Evolutionary conservation across 2,329 filamentous ascomycete species (phyloP).

Genomic region (Trichoderma arundinaceum): DNA sequence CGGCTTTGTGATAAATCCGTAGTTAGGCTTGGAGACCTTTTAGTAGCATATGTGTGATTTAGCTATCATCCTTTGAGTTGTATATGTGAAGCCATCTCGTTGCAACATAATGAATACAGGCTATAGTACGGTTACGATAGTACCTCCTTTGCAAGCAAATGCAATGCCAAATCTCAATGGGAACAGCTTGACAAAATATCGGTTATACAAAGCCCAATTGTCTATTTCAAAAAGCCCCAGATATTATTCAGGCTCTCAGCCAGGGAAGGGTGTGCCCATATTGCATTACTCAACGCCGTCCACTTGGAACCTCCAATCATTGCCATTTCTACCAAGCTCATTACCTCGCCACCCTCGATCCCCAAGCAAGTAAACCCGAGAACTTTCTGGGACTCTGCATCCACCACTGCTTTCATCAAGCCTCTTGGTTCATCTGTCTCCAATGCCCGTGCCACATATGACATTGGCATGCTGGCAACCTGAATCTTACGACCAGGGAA

Average conservation of each 20-base stretch:
- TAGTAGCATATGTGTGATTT: too few relatives aligned
- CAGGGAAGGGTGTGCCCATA: slow-evolving; percentile 58
- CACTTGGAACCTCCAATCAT: slow-evolving; percentile 52
- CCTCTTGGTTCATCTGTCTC: slow-evolving; percentile 59
- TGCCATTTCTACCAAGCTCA: slow-evolving; percentile 59
- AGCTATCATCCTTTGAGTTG: too few relatives aligned
- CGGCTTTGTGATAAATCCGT: too few relatives aligned
- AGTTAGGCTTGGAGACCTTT: too few relatives aligned
- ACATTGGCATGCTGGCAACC: slow-evolving; percentile 58
- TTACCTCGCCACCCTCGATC: slow-evolving; percentile 58
- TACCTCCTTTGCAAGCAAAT: too few relatives aligned
- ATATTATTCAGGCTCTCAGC: slow-evolving; percentile 59
- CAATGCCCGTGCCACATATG: slow-evolving; percentile 55
- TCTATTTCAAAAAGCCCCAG: slow-evolving; percentile 50
- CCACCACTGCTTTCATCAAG: slow-evolving; percentile 58
- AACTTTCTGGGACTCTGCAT: slow-evolving; percentile 55
- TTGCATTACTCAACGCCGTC: slow-evolving; percentile 51
- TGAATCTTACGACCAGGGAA: slow-evolving; percentile 44
- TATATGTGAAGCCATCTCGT: too few relatives aligned
- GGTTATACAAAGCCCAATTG: too few relatives aligned
- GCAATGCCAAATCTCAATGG: too few relatives aligned
- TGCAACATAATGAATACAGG: too few relatives aligned
- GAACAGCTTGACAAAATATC: too few relatives aligned
- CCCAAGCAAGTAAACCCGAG: slow-evolving; percentile 59
- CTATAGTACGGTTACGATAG: too few relatives aligned